phyloP scores from a whole-genome alignment of 2,329 filamentous ascomycete genomes.

The Claviceps pazoutovae region DNA sequence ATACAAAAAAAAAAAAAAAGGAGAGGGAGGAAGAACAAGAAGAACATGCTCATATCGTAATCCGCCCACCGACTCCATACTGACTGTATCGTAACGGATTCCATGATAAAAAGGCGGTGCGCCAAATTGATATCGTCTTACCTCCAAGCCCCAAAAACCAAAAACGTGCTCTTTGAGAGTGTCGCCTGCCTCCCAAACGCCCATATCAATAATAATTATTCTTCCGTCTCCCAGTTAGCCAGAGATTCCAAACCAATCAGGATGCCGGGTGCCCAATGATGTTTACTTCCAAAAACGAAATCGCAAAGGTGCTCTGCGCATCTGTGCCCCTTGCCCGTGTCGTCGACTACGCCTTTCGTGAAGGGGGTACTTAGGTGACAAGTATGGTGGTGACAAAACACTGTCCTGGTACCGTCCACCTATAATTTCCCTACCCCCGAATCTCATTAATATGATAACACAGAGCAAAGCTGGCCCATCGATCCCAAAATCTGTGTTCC shows the following conservation, averaged over 20 bases:
- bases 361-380: background rate
- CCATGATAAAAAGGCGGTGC: background rate
- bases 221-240: background rate
- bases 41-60: background rate
- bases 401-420: background rate
- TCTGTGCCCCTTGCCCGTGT: background rate
- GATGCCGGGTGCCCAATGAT: background rate
- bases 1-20: background rate
- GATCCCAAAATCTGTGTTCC: slow-evolving; percentile 28
- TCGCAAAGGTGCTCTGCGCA: background rate
- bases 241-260: background rate
- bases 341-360: background rate
- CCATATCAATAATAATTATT: background rate
- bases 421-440: slow-evolving; percentile 14
- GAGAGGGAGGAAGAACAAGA: background rate
- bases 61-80: background rate
- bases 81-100: background rate
- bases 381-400: background rate
- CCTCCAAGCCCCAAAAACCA: background rate
- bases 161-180: background rate
- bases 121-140: background rate
- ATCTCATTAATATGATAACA: slow-evolving; percentile 22
- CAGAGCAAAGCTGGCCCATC: slow-evolving; percentile 23
- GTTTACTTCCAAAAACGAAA: background rate
- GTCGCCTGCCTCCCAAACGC: slow-evolving; percentile 2